A percentile compares a stretch with the other conserved stretches of the same genome.
These are phyloP conservation scores for Stipa capillata DNA, from an alignment of 176 grass and related monocot genomes.

Conservation along the genomic window DNA sequence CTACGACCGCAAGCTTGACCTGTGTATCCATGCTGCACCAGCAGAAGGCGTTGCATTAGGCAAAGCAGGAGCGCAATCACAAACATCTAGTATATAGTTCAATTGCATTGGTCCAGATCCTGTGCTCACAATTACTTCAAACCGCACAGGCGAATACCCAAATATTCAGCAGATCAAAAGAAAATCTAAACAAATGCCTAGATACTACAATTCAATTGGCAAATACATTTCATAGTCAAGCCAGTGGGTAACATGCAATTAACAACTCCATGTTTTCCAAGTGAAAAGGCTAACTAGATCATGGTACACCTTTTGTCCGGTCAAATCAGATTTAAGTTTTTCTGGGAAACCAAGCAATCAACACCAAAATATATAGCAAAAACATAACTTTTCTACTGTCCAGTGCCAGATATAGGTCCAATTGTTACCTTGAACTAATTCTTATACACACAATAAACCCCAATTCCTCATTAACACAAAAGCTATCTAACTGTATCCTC, in stretches of 20 bases:
- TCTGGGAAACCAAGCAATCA: neutral
- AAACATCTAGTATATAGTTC: neutral
- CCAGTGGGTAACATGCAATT: neutral
- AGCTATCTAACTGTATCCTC: neutral
- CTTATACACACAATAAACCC: no score
- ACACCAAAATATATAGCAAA: neutral
- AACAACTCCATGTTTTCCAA: neutral
- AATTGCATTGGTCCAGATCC: neutral
- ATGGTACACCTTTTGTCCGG: neutral
- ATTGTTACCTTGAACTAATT: no score
- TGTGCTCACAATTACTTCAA: no score
- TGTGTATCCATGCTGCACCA: constrained; percentile 69
- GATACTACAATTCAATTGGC: neutral
- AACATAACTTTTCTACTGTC: no score
- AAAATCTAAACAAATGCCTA: neutral
- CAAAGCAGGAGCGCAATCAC: neutral
- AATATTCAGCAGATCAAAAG: neutral
- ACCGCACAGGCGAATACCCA: neutral
- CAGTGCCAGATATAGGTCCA: no score
- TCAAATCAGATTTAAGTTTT: neutral
- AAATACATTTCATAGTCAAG: neutral
- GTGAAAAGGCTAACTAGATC: neutral
- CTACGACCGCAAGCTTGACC: constrained; percentile 82
- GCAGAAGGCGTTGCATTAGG: neutral
- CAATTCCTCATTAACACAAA: neutral